Evolutionary conservation across 371 early-diverging fungal species (phyloP), one percentile per base, ranked within the genome.

Genomic region (Mortierella sp.): DNA sequence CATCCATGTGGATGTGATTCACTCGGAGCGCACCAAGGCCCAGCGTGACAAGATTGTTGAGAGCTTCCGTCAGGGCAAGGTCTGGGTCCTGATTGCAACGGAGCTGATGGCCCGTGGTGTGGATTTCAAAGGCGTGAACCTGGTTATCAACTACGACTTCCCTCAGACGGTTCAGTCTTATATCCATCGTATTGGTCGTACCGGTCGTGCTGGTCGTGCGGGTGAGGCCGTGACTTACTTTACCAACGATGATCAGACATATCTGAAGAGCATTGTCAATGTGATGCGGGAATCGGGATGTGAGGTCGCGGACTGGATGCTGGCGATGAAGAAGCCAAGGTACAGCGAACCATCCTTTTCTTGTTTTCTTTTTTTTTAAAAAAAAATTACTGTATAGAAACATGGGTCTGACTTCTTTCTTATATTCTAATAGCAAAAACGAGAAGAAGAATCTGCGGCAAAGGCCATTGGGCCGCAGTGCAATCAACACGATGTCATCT

Each of bases 261-360:
- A 94, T 72, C 79, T 97, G 63, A 92, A 90, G 67, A 92, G 90
- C 57, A 90, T 99, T 59, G 98, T 95, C 34, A 97, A 98, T 79
- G 98, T 99, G 6, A 97, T 99, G 97, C 86, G 88, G 51, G 92
- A 93, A 65, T 94, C 95, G 26, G 98, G 98, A 3, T 97, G 98
- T 79, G 93, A 97, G 9, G 93, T 98, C 2, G 95, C 97, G 26
- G 97, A 97, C 34, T 98, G 98, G 98, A 97, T 98, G 98, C 75
- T 98, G 62, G 64, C 86, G 49, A 79, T 98, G 59, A 92, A 93
- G 68, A 92, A 89, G 50, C 87, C 92, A 64, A 88, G 80, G 87
- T 87, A 82, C 41, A 50, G 9, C 3, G 3, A 15, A 24, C 17
- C 9, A 27, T 27, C 21, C 8, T 23, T 37, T 56, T 23, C 2